These are phyloP conservation scores for Polygonum maritimum DNA, from an alignment of 148 eudicot species.

Conservation along the genomic window DNA sequence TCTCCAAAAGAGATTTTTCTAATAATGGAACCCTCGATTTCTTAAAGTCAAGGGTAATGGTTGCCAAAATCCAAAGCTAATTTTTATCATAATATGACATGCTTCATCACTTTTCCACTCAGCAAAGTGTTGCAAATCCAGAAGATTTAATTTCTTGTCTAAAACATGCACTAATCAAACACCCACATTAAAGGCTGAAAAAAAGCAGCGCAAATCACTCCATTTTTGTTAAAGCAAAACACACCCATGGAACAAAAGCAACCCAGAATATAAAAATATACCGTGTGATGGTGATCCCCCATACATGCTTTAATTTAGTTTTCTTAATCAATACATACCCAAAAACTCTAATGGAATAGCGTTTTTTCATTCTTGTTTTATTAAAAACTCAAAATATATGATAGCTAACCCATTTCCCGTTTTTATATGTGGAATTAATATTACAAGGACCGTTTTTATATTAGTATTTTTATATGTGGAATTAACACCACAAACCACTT, in stretches of 20 bases:
- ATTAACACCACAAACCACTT: too few relatives aligned
- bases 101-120: background rate
- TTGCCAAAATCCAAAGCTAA: background rate
- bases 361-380: too few relatives aligned
- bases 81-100: background rate
- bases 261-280: background rate
- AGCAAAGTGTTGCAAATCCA: background rate
- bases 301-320: too few relatives aligned
- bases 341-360: too few relatives aligned
- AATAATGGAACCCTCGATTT: conserved; percentile 3
- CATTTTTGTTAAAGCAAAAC: background rate
- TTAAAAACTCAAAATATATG: too few relatives aligned
- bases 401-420: too few relatives aligned
- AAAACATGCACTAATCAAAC: conserved; percentile 3
- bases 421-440: too few relatives aligned
- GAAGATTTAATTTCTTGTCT: background rate
- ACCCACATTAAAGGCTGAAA: background rate
- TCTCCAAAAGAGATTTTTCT: background rate
- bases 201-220: conserved; percentile 6
- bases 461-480: too few relatives aligned
- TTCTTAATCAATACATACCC: background rate
- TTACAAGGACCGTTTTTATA: too few relatives aligned
- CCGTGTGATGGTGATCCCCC: background rate
- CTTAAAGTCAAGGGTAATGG: background rate
- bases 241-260: background rate